Conservation (phyloP, 2,329 filamentous ascomycete genomes). For the Fusarium sp. region DNA sequence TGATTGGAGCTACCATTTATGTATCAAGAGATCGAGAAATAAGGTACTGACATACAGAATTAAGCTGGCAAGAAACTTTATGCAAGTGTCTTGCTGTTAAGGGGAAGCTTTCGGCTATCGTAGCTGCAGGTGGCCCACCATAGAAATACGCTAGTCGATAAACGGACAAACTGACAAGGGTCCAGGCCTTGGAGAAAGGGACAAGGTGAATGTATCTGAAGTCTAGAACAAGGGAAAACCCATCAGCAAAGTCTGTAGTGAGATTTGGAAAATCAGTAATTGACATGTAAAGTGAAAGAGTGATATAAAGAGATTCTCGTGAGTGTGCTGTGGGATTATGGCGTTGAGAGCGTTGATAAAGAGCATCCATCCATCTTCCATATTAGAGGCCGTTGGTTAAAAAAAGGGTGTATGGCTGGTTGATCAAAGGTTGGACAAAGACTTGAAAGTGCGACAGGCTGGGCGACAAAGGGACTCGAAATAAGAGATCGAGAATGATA, state of each 20-base stretch:
- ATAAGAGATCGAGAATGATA: slow-evolving; percentile 16
- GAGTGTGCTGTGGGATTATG: slow-evolving; percentile 4
- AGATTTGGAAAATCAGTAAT: not conserved
- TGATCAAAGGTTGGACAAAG: slow-evolving; percentile 44
- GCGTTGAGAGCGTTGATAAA: slow-evolving; percentile 20
- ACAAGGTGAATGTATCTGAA: slow-evolving; percentile 41
- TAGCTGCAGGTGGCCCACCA: slow-evolving; percentile 42
- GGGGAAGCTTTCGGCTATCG: slow-evolving; percentile 37
- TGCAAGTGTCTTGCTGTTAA: slow-evolving; percentile 34
- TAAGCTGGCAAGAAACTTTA: slow-evolving; percentile 40
- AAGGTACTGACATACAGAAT: slow-evolving; percentile 46
- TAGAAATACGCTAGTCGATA: slow-evolving; percentile 41
- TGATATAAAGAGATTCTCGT: not conserved
- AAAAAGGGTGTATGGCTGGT: slow-evolving; percentile 20
- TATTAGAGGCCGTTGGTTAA: slow-evolving; percentile 9
- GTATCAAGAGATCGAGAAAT: slow-evolving; percentile 22
- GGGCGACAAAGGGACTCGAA: slow-evolving; percentile 36
- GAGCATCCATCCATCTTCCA: slow-evolving; percentile 25
- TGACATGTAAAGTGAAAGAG: slow-evolving; percentile 1
- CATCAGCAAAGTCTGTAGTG: slow-evolving; percentile 43
- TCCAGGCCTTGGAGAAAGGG: slow-evolving; percentile 30
- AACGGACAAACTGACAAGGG: slow-evolving; percentile 38
- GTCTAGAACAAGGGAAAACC: slow-evolving; percentile 33
- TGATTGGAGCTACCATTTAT: slow-evolving; percentile 22
- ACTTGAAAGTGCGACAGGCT: slow-evolving; percentile 21